Evolutionary conservation across 192 early-diverging fungal genomes (phyloP).

Genomic region (Borealophlyctis nickersoniae): DNA sequence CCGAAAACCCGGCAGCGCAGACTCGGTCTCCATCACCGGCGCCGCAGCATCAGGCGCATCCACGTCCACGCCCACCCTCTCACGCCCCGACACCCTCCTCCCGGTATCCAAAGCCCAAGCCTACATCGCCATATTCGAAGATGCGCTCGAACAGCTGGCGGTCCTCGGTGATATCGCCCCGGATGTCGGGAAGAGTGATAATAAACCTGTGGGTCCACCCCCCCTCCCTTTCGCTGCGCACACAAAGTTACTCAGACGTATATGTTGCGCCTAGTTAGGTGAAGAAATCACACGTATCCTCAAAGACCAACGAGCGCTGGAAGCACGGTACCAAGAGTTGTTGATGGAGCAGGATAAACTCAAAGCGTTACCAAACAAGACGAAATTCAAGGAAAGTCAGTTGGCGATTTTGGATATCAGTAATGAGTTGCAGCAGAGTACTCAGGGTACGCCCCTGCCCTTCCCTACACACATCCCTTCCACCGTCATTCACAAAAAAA

Average conservation of each 20-base stretch:
- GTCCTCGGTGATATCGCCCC: conserved; percentile 50
- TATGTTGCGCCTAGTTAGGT: conserved; percentile 18
- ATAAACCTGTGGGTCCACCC: conserved; percentile 24
- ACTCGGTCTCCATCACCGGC: too few species aligned
- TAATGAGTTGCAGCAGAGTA: conserved; percentile 33
- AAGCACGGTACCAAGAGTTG: conserved; percentile 46
- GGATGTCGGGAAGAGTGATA: conserved; percentile 26
- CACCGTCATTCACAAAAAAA: too few species aligned
- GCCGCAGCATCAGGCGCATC: too few species aligned
- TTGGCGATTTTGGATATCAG: conserved; percentile 37
- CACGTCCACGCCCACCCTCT: too few species aligned
- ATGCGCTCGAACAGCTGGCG: conserved; percentile 54
- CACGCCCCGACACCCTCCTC: conserved; percentile 6
- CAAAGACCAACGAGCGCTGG: conserved; percentile 42
- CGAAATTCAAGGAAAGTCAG: conserved; percentile 43
- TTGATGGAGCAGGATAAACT: conserved; percentile 41
- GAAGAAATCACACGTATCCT: conserved; percentile 51
- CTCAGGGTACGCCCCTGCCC: conserved; percentile 33
- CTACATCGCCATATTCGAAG: conserved; percentile 55
- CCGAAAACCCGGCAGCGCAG: too few species aligned
- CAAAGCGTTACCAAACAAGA: conserved; percentile 40
- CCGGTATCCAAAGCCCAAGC: conserved; percentile 39
- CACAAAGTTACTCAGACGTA: not conserved
- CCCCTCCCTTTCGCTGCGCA: not conserved
- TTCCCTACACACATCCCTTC: not conserved